These are phyloP conservation scores for Brasenia schreberi DNA, from an alignment of 164 flowering plant genomes.

Conservation along the genomic window DNA sequence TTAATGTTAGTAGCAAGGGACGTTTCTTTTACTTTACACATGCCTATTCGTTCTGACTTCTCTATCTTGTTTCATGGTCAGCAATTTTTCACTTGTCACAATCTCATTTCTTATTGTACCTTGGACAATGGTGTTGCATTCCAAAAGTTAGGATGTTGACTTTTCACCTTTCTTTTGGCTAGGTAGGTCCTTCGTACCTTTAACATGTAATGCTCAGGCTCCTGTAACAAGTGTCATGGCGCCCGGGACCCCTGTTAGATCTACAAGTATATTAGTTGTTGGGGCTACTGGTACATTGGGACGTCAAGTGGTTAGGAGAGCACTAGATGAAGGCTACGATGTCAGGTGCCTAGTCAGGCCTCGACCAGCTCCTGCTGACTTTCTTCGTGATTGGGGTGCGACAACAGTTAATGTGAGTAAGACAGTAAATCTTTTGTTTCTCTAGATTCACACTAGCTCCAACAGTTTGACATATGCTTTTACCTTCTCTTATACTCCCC, in stretches of 20 bases:
- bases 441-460: too few species aligned
- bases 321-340: constrained; percentile 93
- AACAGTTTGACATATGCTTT: too few species aligned
- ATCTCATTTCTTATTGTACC: too few species aligned
- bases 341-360: constrained; percentile 95
- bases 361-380: constrained; percentile 95
- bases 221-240: constrained; percentile 45
- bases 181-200: constrained; percentile 19
- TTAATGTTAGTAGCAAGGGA: too few species aligned
- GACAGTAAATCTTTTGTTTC: too few species aligned
- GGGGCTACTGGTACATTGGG: constrained; percentile 99
- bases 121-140: too few species aligned
- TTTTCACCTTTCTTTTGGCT: neutral
- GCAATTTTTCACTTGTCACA: too few species aligned
- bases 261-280: constrained; percentile 80
- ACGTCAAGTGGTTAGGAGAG: constrained; percentile 83
- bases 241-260: constrained; percentile 90
- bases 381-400: constrained; percentile 99
- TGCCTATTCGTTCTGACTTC: too few species aligned
- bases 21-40: too few species aligned
- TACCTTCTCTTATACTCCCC: too few species aligned
- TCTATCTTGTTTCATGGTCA: too few species aligned
- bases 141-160: too few species aligned
- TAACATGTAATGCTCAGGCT: constrained; percentile 33
- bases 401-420: constrained; percentile 77